phyloP scores from a whole-genome alignment of 192 early-diverging fungal species.

The Kickxella alabastrina region DNA sequence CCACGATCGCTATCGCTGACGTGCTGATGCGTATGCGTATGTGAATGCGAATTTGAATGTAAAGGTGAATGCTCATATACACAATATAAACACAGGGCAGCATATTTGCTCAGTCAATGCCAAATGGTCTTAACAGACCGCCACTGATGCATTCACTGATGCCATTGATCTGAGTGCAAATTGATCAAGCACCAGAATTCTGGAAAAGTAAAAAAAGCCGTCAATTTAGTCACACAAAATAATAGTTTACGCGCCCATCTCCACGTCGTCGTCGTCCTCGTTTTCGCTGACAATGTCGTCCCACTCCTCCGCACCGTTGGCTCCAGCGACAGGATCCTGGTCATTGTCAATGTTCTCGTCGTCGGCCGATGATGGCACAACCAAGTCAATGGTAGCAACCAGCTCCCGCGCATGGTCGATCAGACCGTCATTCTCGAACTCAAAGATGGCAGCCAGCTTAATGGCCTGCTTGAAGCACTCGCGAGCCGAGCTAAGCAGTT shows the following conservation, averaged over 20 bases:
- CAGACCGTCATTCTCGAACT: conserved; percentile 64
- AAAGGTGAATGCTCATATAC: too few relatives aligned
- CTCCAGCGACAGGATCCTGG: conserved; percentile 21
- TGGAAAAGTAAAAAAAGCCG: too few relatives aligned
- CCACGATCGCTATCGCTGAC: too few relatives aligned
- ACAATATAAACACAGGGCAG: conserved; percentile 4
- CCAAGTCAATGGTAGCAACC: conserved; percentile 55
- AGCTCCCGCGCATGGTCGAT: conserved; percentile 69
- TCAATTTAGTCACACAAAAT: too few relatives aligned
- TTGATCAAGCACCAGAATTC: too few relatives aligned
- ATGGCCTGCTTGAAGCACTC: conserved; percentile 43
- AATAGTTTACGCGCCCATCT: too few relatives aligned
- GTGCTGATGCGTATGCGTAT: too few relatives aligned
- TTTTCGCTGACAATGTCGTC: conserved; percentile 45
- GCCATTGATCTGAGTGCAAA: too few relatives aligned
- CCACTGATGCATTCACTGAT: too few relatives aligned
- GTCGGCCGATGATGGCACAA: conserved; percentile 49
- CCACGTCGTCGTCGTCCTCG: conserved; percentile 46
- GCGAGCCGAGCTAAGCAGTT: conserved; percentile 26
- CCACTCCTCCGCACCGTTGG: conserved; percentile 57
- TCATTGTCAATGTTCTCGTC: conserved; percentile 43
- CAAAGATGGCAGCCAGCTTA: conserved; percentile 59
- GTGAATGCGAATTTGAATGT: too few relatives aligned
- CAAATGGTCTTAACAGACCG: too few relatives aligned
- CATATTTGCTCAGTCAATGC: too few relatives aligned